Evolutionary conservation across 2,329 filamentous ascomycete genomes (phyloP).

Genomic region (Corynespora cassiicola): DNA sequence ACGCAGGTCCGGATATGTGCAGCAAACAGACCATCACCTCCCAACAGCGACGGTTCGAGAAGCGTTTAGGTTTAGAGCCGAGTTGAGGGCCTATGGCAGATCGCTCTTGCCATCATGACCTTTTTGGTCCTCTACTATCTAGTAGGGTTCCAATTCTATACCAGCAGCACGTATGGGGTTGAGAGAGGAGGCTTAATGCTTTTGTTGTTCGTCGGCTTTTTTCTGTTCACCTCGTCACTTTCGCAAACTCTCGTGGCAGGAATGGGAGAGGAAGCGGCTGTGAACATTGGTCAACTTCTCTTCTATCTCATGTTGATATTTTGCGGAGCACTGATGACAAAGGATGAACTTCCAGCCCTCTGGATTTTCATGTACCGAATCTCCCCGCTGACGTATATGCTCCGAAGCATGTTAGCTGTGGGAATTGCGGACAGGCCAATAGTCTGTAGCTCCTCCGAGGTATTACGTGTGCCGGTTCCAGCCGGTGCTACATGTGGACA

Average conservation of each 20-base stretch:
- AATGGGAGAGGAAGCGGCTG: constrained; percentile 4
- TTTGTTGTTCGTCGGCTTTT: constrained; percentile 67
- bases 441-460: too few relatives aligned
- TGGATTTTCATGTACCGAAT: constrained; percentile 83
- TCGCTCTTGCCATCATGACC: constrained; percentile 65
- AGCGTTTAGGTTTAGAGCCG: constrained; percentile 58
- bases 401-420: constrained; percentile 72
- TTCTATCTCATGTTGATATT: constrained; percentile 10
- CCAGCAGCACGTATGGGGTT: constrained; percentile 22
- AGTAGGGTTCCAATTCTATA: constrained; percentile 26
- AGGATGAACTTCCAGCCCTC: constrained; percentile 68
- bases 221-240: constrained; percentile 73
- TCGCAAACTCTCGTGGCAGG: constrained; percentile 3
- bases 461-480: too few relatives aligned
- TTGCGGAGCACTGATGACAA: constrained; percentile 64
- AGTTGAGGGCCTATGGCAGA: constrained; percentile 61
- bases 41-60: constrained; percentile 67
- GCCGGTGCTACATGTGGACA: too few relatives aligned
- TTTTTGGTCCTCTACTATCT: constrained; percentile 70
- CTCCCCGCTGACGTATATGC: constrained; percentile 79
- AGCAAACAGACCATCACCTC: constrained; percentile 67
- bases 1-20: constrained; percentile 68
- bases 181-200: constrained; percentile 68
- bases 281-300: constrained; percentile 68
- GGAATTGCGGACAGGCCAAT: constrained; percentile 67